These are phyloP conservation scores for Coemansia sp. DNA, from an alignment of 192 early-diverging fungal species.

Conservation along the genomic window DNA sequence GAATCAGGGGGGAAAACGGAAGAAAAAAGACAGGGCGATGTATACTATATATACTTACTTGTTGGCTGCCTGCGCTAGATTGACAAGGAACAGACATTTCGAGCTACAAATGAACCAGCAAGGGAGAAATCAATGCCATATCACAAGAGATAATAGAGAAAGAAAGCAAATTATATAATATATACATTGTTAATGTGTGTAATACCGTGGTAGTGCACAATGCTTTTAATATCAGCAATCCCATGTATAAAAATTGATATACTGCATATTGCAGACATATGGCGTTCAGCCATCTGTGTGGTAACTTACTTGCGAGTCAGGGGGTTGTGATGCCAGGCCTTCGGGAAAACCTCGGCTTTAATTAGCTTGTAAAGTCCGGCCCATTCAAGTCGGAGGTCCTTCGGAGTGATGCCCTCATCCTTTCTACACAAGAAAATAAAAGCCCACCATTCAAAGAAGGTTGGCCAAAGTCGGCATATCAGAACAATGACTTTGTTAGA, in stretches of 20 bases:
- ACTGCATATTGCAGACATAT: not conserved
- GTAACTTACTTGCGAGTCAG: constrained; percentile 51
- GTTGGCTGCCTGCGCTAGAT: not conserved
- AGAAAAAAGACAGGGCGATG: not conserved
- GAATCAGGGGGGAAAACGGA: not conserved
- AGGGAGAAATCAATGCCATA: not conserved
- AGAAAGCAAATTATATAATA: not conserved
- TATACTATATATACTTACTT: constrained; percentile 2
- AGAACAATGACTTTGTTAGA: too few relatives aligned
- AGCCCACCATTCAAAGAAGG: not conserved
- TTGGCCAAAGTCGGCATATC: not conserved
- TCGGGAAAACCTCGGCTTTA: constrained; percentile 60
- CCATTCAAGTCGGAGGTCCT: constrained; percentile 74
- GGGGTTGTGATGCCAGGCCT: constrained; percentile 64
- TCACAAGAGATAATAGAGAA: not conserved
- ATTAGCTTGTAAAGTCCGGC: constrained; percentile 68
- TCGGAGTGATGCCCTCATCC: constrained; percentile 55
- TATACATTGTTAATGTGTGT: not conserved
- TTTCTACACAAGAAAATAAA: constrained; percentile 33
- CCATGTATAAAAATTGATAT: not conserved
- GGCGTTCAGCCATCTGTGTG: constrained; percentile 7
- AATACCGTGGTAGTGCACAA: not conserved
- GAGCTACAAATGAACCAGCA: not conserved
- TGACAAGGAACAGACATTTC: constrained; percentile 2
- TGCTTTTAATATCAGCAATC: not conserved